Evolutionary conservation across 495 filamentous ascomycete genomes (phyloP), one percentile per base, ranked within the genome.

Genomic region (Cercophora sp.): DNA sequence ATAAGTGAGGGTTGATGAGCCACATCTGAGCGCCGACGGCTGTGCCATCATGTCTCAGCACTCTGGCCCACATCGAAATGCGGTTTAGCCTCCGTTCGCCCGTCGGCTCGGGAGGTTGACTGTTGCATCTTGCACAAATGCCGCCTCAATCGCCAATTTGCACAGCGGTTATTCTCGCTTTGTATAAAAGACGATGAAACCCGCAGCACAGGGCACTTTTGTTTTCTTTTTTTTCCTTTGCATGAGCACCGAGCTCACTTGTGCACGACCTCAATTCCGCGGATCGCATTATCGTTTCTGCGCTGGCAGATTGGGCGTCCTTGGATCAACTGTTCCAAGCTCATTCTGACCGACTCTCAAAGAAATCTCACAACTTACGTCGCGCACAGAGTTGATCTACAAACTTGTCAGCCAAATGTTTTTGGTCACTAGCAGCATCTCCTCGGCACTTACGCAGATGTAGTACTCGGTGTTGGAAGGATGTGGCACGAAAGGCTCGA

Each of bases 401-500:
- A 40, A 43, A 22, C 26, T 41, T 24, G 60, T 67, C 56, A 67
- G 64, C 55, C 49, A 34, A 36, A n/a, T n/a, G n/a, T n/a, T n/a
- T n/a, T n/a, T 29, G 45, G 75, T 88, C 77, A 79, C 90, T 89
- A 13, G 3, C 3, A 43, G 11, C 4, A 82, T 90, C 87, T 80
- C 20, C 18, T 18, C 26, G 15, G 37, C 4, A 64, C 62, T 52
- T 51, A 67, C 62, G 85, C 95, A 95, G 76, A 99, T 95, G 74
- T 99, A 99, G 77, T 96, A 96, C 69, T 98, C 93, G 46, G 91
- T 96, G 66, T 86, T 84, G 48, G 84, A 74, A 49, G 90, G 87
- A 75, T 99, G 93, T 52, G 94, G 93, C 49, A 96, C 89, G 67
- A 99, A 96, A 16, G 94, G 93, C 82, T 99, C 93, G 55, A 99